Percentiles rank a stretch among this genome's conserved stretches.
These are phyloP conservation scores for Cryptococcus deneoformans DNA, from an alignment of 1,284 basidiomycete species.

Conservation along the genomic window DNA sequence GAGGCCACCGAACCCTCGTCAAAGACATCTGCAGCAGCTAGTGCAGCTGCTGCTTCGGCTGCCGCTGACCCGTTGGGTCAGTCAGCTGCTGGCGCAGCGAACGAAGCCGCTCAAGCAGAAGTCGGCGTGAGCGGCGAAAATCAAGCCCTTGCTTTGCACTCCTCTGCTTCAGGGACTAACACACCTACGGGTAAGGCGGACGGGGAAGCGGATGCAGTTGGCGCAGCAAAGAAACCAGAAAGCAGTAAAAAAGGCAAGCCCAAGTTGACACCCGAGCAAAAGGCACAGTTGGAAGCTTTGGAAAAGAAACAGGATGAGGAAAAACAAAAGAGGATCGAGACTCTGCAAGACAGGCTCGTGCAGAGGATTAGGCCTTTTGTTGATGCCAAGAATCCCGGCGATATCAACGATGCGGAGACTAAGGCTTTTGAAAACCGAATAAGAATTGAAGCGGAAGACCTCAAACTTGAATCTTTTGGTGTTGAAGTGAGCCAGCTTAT, in stretches of 20 bases:
- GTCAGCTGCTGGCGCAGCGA: constrained; percentile 15
- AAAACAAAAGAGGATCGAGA: constrained; percentile 70
- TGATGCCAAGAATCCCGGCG: constrained; percentile 83
- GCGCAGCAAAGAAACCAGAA: constrained; percentile 18
- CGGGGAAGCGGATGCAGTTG: constrained; percentile 7
- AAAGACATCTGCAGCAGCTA: constrained; percentile 31
- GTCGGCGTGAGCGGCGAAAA: not conserved
- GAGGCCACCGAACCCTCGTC: constrained; percentile 17
- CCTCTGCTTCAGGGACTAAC: constrained; percentile 14
- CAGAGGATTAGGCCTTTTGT: constrained; percentile 84
- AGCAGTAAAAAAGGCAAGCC: constrained; percentile 55
- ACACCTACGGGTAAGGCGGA: constrained; percentile 17
- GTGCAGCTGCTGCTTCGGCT: constrained; percentile 17
- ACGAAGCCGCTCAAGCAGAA: constrained; percentile 5
- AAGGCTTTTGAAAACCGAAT: constrained; percentile 72
- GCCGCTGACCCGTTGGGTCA: constrained; percentile 15
- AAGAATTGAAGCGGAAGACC: constrained; percentile 84
- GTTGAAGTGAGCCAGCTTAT: constrained; percentile 65
- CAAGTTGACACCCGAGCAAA: constrained; percentile 78
- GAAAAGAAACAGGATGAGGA: constrained; percentile 74
- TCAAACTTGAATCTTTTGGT: constrained; percentile 98
- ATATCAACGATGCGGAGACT: constrained; percentile 80
- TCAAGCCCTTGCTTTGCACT: constrained; percentile 32
- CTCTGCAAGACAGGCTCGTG: constrained; percentile 70
- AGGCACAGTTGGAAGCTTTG: constrained; percentile 72